phyloP scores from a whole-genome alignment of 2,329 filamentous ascomycete genomes.

The Aspergillus pseudotamarii region DNA sequence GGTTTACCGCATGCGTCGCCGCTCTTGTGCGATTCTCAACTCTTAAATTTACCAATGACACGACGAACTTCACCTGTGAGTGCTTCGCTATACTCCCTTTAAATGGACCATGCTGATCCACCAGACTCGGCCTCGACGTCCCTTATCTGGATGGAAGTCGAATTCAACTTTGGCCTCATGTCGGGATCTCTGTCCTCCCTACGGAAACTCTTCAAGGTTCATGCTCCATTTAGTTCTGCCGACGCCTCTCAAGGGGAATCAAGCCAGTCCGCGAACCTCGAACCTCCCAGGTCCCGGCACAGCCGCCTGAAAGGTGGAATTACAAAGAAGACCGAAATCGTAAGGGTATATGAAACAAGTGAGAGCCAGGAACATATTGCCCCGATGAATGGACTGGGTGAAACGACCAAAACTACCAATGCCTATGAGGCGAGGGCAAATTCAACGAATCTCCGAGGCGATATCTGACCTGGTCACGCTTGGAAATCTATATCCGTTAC shows the following conservation, averaged over 20 bases:
- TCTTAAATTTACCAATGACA: conserved; percentile 17
- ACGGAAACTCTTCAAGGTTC: background rate
- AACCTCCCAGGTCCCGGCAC: background rate
- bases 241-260: background rate
- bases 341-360: conserved; percentile 1
- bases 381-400: background rate
- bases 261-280: background rate
- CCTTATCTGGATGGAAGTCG: conserved; percentile 25
- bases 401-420: background rate
- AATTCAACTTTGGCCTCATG: conserved; percentile 25
- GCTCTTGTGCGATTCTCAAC: conserved; percentile 23
- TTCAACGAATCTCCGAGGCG: background rate
- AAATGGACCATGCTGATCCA: background rate
- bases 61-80: conserved; percentile 23
- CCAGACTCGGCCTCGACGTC: conserved; percentile 19
- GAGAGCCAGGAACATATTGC: conserved; percentile 9
- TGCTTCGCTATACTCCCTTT: background rate
- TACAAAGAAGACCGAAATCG: conserved; percentile 11
- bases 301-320: background rate
- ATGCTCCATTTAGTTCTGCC: background rate
- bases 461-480: background rate
- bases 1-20: conserved; percentile 21
- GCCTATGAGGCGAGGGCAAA: background rate
- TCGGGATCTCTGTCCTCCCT: conserved; percentile 22
- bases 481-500: too few relatives aligned